Conservation (phyloP, 768 basidiomycete genomes). For the Lanmaoa pseudosensibilis region DNA sequence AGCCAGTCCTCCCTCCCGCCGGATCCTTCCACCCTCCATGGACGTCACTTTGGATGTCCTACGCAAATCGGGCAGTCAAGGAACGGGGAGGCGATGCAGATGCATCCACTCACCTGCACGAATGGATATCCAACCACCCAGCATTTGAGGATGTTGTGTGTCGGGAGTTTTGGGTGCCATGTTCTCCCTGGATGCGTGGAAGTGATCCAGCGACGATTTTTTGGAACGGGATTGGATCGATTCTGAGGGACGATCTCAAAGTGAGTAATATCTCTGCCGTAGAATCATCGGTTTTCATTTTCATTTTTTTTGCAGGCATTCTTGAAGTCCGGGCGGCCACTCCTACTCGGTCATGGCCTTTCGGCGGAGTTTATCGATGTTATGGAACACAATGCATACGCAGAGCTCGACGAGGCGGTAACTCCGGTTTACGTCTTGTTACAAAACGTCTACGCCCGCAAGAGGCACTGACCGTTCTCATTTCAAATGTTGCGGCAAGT, state of each 20-base stretch:
- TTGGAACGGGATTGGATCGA: constrained; percentile 43
- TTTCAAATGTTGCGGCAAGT: constrained; percentile 1
- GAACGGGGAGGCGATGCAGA: constrained; percentile 61
- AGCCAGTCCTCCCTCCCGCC: constrained; percentile 42
- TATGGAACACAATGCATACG: constrained; percentile 50
- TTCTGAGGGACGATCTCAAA: constrained; percentile 59
- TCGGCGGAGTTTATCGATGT: constrained; percentile 51
- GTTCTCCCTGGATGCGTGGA: constrained; percentile 47
- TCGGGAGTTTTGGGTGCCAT: constrained; percentile 63
- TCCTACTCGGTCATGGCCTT: constrained; percentile 65
- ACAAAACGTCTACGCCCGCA: constrained; percentile 58
- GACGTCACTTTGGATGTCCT: constrained; percentile 62
- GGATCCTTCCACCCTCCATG: constrained; percentile 51
- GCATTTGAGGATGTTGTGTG: constrained; percentile 59
- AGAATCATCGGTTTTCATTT: background rate
- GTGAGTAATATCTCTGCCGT: constrained; percentile 34
- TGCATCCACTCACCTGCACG: constrained; percentile 54
- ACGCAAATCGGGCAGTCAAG: constrained; percentile 51
- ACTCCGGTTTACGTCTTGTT: constrained; percentile 53
- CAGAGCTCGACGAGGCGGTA: constrained; percentile 51
- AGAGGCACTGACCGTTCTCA: constrained; percentile 21
- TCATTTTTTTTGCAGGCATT: constrained; percentile 48
- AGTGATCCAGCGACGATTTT: constrained; percentile 25
- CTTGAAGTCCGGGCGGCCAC: constrained; percentile 61
- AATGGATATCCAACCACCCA: constrained; percentile 55